Evolutionary conservation across 2,329 filamentous ascomycete genomes (phyloP).

Genomic region (Talaromyces rugulosus): DNA sequence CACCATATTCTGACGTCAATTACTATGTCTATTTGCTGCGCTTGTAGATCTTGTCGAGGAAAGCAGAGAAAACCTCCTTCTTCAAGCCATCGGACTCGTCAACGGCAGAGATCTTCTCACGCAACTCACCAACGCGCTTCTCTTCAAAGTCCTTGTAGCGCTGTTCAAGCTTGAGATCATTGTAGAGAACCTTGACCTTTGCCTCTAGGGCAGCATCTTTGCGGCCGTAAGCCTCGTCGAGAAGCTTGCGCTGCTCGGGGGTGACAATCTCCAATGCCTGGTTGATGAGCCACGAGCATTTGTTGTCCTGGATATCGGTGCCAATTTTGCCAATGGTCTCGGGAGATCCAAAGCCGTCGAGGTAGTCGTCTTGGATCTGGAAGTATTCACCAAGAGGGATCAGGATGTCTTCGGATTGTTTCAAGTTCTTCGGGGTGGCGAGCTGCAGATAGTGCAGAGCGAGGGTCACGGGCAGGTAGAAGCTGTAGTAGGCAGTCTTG

Average conservation of each 20-base stretch:
- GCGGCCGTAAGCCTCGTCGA: conserved; percentile 89
- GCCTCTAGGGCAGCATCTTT: conserved; percentile 83
- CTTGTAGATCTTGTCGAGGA: conserved; percentile 97
- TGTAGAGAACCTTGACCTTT: conserved; percentile 81
- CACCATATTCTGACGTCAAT: not conserved
- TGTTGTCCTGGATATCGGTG: conserved; percentile 99
- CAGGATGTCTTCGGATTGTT: conserved; percentile 83
- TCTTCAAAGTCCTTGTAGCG: conserved; percentile 89
- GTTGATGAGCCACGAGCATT: conserved; percentile 98
- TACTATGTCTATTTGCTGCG: conserved; percentile 68
- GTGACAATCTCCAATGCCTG: conserved; percentile 77
- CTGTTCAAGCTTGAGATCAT: conserved; percentile 78
- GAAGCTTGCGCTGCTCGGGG: conserved; percentile 78
- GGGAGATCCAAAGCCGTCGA: conserved; percentile 94
- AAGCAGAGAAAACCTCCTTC: conserved; percentile 82
- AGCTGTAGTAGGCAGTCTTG: conserved; percentile 99
- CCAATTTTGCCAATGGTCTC: conserved; percentile 96
- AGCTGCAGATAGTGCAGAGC: conserved; percentile 80
- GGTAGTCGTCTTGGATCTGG: conserved; percentile 97
- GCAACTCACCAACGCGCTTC: conserved; percentile 73
- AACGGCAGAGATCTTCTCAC: conserved; percentile 67
- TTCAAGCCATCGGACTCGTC: conserved; percentile 88
- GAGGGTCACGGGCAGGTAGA: conserved; percentile 94
- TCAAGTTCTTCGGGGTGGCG: conserved; percentile 82
- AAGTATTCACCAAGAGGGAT: conserved; percentile 99